A percentile compares a stretch with the other conserved stretches of the same genome.
phyloP scores from a whole-genome alignment of 78 protist genomes.

The Chrysochromulina tobinii region DNA sequence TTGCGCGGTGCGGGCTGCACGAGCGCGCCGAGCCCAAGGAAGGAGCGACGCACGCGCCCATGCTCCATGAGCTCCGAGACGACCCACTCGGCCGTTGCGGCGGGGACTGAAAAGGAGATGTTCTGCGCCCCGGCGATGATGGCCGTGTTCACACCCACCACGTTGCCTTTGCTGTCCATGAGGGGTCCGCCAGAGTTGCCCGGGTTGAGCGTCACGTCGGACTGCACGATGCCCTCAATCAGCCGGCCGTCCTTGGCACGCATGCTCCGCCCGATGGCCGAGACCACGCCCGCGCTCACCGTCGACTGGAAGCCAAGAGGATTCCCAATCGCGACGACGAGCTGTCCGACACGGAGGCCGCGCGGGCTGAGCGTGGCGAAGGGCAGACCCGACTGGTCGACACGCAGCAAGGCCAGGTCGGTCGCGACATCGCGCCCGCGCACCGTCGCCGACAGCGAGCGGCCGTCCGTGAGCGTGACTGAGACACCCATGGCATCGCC shows the following conservation, averaged over 20 bases:
- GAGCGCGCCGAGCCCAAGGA: too few species aligned
- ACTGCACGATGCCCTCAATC: not conserved
- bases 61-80: too few species aligned
- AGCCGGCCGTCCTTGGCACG: not conserved
- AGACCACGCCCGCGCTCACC: constrained; percentile 20
- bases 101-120: too few species aligned
- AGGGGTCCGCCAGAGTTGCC: constrained; percentile 39
- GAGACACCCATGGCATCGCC: not conserved
- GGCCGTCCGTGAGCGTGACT: constrained; percentile 2
- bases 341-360: not conserved
- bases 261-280: constrained; percentile 19
- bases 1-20: too few species aligned
- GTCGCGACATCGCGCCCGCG: not conserved
- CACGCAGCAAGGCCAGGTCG: not conserved
- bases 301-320: constrained; percentile 26
- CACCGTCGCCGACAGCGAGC: not conserved
- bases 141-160: constrained; percentile 33
- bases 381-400: not conserved
- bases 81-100: too few species aligned
- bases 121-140: not conserved
- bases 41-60: too few species aligned
- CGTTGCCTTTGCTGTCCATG: not conserved
- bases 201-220: constrained; percentile 22
- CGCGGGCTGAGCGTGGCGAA: not conserved
- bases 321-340: constrained; percentile 14